Evolutionary conservation across 1,139 yeast genomes (phyloP).

Genomic region (Arxiozyma heterogenica): DNA sequence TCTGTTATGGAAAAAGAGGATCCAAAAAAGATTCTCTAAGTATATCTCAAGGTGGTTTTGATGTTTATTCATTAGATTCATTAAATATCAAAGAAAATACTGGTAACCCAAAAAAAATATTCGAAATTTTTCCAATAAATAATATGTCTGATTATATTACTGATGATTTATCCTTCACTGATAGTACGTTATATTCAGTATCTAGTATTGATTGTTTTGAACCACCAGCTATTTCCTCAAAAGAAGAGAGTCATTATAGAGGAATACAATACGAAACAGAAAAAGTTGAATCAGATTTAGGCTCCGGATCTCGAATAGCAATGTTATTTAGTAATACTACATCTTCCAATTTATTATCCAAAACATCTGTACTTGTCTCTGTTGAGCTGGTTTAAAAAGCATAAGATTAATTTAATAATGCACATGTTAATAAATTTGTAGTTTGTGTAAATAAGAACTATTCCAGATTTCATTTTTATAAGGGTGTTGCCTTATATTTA

Average conservation of each 20-base stretch:
- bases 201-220: not conserved
- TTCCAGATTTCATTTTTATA: no score
- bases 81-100: not conserved
- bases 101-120: not conserved
- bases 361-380: not conserved
- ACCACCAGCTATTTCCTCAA: not conserved
- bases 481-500: no score
- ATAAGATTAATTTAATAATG: no score
- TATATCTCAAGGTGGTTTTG: conserved; percentile 13
- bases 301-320: not conserved
- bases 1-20: conserved; percentile 20
- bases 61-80: conserved; percentile 11
- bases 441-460: no score
- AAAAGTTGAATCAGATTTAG: not conserved
- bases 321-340: not conserved
- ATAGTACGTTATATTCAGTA: not conserved
- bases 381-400: not conserved
- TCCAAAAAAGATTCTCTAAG: conserved; percentile 6
- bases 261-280: not conserved
- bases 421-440: no score
- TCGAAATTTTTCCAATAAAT: not conserved
- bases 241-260: not conserved
- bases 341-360: not conserved
- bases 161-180: not conserved
- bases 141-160: not conserved